Evolutionary conservation across 345 rosid genomes (phyloP).

Genomic region (Tarenaya hassleriana): DNA sequence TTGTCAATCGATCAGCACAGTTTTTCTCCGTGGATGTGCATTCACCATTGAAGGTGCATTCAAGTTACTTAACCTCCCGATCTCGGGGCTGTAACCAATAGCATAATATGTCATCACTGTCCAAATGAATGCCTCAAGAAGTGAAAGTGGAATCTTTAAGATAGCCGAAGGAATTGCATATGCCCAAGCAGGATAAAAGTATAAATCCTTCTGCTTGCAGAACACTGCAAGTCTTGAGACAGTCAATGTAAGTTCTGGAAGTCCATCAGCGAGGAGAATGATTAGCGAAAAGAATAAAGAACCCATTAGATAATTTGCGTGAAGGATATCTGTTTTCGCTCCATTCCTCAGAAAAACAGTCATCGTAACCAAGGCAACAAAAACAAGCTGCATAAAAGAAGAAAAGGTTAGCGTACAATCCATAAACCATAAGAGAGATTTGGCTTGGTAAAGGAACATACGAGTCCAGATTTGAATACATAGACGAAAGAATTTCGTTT

Average conservation of each 20-base stretch:
- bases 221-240: conserved; percentile 36
- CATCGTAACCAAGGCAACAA: conserved; percentile 34
- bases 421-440: conserved; percentile 2
- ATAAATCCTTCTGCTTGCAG: conserved; percentile 39
- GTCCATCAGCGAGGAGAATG: conserved; percentile 41
- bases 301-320: conserved; percentile 40
- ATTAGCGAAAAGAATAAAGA: conserved; percentile 30
- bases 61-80: conserved; percentile 26
- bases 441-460: conserved; percentile 4
- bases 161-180: conserved; percentile 42
- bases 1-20: not conserved
- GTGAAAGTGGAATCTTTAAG: conserved; percentile 38
- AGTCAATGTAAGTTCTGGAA: conserved; percentile 40
- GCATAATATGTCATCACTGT: conserved; percentile 40
- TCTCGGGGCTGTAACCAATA: conserved; percentile 45
- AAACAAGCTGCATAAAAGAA: conserved; percentile 26
- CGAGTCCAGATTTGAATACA: conserved; percentile 35
- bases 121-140: conserved; percentile 37
- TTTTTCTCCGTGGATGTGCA: not conserved
- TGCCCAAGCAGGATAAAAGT: conserved; percentile 48
- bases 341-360: conserved; percentile 34
- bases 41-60: not conserved
- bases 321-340: conserved; percentile 24
- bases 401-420: conserved; percentile 2
- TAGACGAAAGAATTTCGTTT: conserved; percentile 38